A percentile compares a stretch with the other conserved stretches of the same genome.
Evolutionary conservation across 345 rosid genomes (phyloP).

Genomic region (Populus nigra): DNA sequence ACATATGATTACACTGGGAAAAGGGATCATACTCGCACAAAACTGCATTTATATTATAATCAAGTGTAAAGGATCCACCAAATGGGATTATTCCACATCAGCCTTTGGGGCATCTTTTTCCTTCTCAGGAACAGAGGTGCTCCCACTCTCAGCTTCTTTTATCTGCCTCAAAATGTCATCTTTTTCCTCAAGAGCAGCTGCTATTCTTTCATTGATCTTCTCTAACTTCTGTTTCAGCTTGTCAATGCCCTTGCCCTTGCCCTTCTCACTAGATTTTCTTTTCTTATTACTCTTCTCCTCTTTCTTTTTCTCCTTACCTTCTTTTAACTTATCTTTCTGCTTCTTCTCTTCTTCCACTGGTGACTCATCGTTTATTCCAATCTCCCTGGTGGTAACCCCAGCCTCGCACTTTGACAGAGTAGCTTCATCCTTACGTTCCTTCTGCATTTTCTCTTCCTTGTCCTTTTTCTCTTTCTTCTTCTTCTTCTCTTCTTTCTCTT

Average conservation of each 20-base stretch:
- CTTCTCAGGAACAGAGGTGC: constrained; percentile 14
- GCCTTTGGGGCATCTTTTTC: constrained; percentile 8
- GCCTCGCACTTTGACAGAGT: constrained; percentile 5
- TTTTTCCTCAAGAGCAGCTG: constrained; percentile 47
- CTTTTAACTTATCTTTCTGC: constrained; percentile 23
- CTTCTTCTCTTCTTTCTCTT: background rate
- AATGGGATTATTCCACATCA: background rate
- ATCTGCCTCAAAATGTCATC: constrained; percentile 52
- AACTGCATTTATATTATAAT: background rate
- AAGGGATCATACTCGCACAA: background rate
- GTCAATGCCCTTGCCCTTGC: constrained; percentile 40
- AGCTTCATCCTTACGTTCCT: constrained; percentile 12
- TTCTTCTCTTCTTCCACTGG: constrained; percentile 28
- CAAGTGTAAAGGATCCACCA: background rate
- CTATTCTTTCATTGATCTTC: constrained; percentile 55
- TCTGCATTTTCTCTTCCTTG: constrained; percentile 6
- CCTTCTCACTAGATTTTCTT: constrained; percentile 43
- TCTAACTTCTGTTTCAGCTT: constrained; percentile 54
- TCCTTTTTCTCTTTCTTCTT: constrained; percentile 19
- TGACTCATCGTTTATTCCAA: constrained; percentile 24
- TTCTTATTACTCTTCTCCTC: constrained; percentile 45
- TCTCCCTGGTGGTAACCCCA: constrained; percentile 31
- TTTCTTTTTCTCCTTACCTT: constrained; percentile 28
- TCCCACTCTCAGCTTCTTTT: constrained; percentile 47
- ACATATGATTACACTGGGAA: background rate